Conservation (phyloP, 441 rosid species). For the Jatropha multifida region DNA sequence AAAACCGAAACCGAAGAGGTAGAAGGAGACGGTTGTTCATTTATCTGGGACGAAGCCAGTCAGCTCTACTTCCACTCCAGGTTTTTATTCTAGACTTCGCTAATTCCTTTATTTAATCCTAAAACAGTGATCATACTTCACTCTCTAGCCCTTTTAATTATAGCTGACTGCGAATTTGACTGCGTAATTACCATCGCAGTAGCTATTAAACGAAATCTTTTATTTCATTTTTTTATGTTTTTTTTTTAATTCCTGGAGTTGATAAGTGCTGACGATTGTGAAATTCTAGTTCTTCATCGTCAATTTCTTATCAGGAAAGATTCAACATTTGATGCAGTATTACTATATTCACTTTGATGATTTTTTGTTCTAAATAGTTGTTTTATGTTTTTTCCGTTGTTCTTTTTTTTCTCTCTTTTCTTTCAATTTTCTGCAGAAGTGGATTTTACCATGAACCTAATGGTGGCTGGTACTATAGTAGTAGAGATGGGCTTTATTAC, state of each 20-base stretch:
- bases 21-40: conserved; percentile 39
- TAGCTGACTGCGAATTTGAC: not conserved
- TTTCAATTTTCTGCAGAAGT: conserved; percentile 43
- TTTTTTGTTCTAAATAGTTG: not conserved
- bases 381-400: not conserved
- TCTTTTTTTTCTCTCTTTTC: not conserved
- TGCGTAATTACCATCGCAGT: not conserved
- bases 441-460: conserved; percentile 84
- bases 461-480: conserved; percentile 91
- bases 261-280: not conserved
- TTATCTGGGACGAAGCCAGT: conserved; percentile 68
- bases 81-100: conserved; percentile 24
- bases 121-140: not conserved
- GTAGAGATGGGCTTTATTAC: conserved; percentile 75
- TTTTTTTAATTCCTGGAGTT: not conserved
- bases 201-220: too few species aligned
- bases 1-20: conserved; percentile 27
- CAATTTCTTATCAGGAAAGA: not conserved
- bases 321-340: not conserved
- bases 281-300: not conserved
- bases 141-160: not conserved
- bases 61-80: conserved; percentile 76
- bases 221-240: not conserved
- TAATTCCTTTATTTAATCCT: not conserved
- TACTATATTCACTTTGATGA: not conserved